Conservation (phyloP, 768 basidiomycete species). For the Lepiota brunneoincarnata region DNA sequence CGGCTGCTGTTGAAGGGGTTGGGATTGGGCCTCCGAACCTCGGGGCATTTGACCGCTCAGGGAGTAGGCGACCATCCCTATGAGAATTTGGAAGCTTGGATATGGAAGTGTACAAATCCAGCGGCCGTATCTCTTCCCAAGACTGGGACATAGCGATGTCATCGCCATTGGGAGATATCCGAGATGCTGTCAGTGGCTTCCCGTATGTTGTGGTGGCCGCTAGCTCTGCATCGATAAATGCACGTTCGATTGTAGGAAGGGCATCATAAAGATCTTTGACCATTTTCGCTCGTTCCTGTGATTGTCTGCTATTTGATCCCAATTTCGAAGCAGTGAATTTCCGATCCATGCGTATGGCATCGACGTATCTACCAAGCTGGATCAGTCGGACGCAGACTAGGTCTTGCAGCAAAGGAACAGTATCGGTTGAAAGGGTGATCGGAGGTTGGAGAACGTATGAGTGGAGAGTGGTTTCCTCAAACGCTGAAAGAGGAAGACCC, state of each 20-base stretch:
- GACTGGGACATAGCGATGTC: constrained; percentile 47
- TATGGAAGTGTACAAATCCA: constrained; percentile 22
- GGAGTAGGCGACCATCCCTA: constrained; percentile 14
- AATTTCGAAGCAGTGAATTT: constrained; percentile 48
- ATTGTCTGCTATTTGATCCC: constrained; percentile 34
- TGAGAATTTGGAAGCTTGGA: constrained; percentile 21
- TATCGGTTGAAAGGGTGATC: constrained; percentile 38
- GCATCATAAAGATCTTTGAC: constrained; percentile 67
- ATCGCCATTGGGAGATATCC: constrained; percentile 8
- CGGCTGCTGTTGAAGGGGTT: constrained; percentile 17
- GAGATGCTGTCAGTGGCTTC: neutral
- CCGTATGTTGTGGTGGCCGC: constrained; percentile 20
- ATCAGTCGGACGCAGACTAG: constrained; percentile 78
- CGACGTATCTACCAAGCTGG: constrained; percentile 63
- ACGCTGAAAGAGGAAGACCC: constrained; percentile 60
- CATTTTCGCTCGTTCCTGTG: constrained; percentile 62
- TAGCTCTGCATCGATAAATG: constrained; percentile 59
- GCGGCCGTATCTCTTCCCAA: constrained; percentile 57
- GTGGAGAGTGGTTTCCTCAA: constrained; percentile 60
- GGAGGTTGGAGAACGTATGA: constrained; percentile 58
- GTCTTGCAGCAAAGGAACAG: constrained; percentile 65
- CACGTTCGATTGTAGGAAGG: constrained; percentile 61
- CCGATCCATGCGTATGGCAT: constrained; percentile 76
- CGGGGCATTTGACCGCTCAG: constrained; percentile 31
- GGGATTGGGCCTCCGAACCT: constrained; percentile 32